Evolutionary conservation across 179 eudicot genomes (phyloP).

Genomic region (Spergularia azorica): DNA sequence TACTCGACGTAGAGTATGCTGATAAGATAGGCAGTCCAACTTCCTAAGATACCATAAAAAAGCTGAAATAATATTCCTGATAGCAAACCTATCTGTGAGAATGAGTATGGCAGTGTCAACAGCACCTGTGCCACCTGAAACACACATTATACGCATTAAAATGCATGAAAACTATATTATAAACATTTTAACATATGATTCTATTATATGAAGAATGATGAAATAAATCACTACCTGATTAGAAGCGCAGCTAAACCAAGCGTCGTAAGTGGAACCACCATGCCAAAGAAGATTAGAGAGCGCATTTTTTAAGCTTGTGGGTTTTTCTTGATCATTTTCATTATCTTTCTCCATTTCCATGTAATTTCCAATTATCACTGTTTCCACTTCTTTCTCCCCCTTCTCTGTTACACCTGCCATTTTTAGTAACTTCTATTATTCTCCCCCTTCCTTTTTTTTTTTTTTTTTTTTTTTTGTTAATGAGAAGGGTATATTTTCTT

Average conservation of each 20-base stretch:
- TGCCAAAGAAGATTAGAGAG: conserved; percentile 83
- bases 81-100: conserved; percentile 52
- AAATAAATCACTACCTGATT: conserved; percentile 56
- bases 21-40: conserved; percentile 58
- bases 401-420: conserved; percentile 37
- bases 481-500: background rate
- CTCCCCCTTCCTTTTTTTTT: background rate
- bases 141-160: background rate
- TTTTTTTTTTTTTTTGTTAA: background rate
- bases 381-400: conserved; percentile 49
- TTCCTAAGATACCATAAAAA: conserved; percentile 48
- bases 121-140: conserved; percentile 54
- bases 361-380: conserved; percentile 72
- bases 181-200: too few species aligned
- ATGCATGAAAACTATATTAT: too few species aligned
- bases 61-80: conserved; percentile 47
- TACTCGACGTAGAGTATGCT: conserved; percentile 51
- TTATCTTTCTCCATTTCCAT: conserved; percentile 79
- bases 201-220: too few species aligned
- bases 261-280: conserved; percentile 96
- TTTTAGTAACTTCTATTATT: background rate
- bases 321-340: conserved; percentile 22
- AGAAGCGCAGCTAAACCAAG: conserved; percentile 98
- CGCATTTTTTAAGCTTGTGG: conserved; percentile 46
- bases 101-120: conserved; percentile 51